Evolutionary conservation across 2,329 filamentous ascomycete genomes (phyloP), one percentile per base, ranked within the genome.

Genomic region (Neonectria sp.): DNA sequence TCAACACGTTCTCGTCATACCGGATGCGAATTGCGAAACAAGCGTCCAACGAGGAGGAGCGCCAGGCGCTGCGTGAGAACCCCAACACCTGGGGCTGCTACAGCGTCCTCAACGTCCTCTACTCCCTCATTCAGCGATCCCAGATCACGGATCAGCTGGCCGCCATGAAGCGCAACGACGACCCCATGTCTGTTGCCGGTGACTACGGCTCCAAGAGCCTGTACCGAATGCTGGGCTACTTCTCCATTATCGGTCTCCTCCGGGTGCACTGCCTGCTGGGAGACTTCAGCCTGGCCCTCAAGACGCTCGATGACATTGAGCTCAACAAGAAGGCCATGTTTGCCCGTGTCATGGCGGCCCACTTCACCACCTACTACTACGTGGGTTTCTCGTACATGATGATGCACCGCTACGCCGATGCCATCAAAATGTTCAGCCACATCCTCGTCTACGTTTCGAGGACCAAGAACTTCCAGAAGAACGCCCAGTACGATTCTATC

Each of bases 291-390:
- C 91, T 99, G 71, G 96, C 96, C 57, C 91, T 99, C 79, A 99
- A 98, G 91, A 99, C 96, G 40, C 93, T 99, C 73, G 96, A 99
- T 82, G 95, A 98, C 82, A 98, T 99, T 79, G 96, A 99, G 89
- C 91, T 99, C 78, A 99, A 98, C 89, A 99, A 99, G 89, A 98
- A 98, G 89, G 95, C 96, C 83, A 98, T 98, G 94, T 99, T 99
- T 82, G 95, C 96, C 71, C 94, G 96, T 74, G 96, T 99, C 82
- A 98, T 99, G 96, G 95, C 96, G 61, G 96, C 96, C 65, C 96
- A 99, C 88, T 98, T 98, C 87, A 98, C 95, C 75, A 99, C 96
- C 73, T 99, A 98, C 90, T 99, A 99, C 91, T 98, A 98, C 82
- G 95, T 99, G 71, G 96, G 96, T 76, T 99, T 99, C 91, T 97